Base-by-base conservation (phyloP, 768 basidiomycete species). In the Neoboletus magnificus region DNA sequence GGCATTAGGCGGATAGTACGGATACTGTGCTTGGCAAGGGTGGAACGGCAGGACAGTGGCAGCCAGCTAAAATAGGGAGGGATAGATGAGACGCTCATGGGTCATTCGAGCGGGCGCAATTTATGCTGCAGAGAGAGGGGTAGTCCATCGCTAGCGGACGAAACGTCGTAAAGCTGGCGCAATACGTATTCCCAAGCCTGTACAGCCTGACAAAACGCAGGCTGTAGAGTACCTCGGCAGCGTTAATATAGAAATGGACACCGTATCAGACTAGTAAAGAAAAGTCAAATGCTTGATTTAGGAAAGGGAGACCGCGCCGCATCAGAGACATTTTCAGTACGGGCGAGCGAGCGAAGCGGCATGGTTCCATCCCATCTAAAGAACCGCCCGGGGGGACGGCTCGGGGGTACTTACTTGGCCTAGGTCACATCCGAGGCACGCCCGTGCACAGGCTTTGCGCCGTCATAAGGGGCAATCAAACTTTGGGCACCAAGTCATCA, bases 121-220 rank as follows among this genome's bases (percentile, higher is more conserved):
- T 70, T 70, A 70, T 71, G 61, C 55, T 59, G 56, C 33, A 45
- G 49, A 22, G 40, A 57, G 59, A 58, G 64, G 58, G 63, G 65
- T 44, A 57, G 54, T 23, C 35, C 59, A 60, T 58, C 59, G 66
- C 56, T 64, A 69, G 56, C 42, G 56, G 57, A 47, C 56, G 48
- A 63, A 68, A 60, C 58, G 44, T 67, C 63, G 70, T 65, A 70
- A 64, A 52, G 33, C 33, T 68, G 56, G 56, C 66, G 58, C 68
- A 58, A 62, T 70, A 68, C 60, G 66, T 70, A 70, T 66, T 68
- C 58, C 70, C 71, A 70, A 66, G 64, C 59, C 57, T 62, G 68
- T 69, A 70, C 67, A 69, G 70, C 65, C 62, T 61, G 59, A 61
- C 64, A 58, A 62, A 66, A 61, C 55, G 57, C 54, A 60, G 49